Evolutionary conservation across 495 filamentous ascomycete species (phyloP), one percentile per base, ranked within the genome.

Genomic region (Copromyces sp.): DNA sequence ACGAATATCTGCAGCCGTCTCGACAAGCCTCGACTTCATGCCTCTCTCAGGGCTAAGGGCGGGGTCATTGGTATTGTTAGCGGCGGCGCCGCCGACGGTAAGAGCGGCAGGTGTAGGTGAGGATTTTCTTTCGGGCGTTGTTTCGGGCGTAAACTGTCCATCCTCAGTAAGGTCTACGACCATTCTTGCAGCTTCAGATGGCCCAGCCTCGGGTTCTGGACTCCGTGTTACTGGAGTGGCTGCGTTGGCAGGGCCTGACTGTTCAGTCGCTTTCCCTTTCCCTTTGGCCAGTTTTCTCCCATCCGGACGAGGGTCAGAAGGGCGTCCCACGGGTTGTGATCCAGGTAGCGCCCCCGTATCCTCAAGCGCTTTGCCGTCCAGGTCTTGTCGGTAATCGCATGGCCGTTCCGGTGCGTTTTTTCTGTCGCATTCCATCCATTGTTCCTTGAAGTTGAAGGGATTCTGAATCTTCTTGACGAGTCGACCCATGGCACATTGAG

Each of bases 321-420:
- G 14, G 14, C 12, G 53, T 37, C 53, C 53, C 53, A 8, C 37
- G 53, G 53, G 53, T 37, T 65, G 53, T 65, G 12, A 35, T 65
- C 29, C 53, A 24, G 53, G 29, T 9, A 16, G 6, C 53, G 29
- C 53, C 29, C 53, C 53, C 14, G 32, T 37, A 9, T 17, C 17
- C 29, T 65, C 14, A 65, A 35, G 40, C 4, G 20, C 16, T 38
- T 41, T 35, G 68, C 24, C 24, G 53, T 71, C 12, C n/a, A 71
- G 0, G 20, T 45, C 47, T 35, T 68, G 24, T 20, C 70, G 69
- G 53, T 74, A 74, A 20, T 71, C 39, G 53, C 73, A 74, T 6
- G 73, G 69, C n/a, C 69, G 37, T 24, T 74, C 73, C 12, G 29
- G 5, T 3, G 73, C 73, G 29, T 74, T 29, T 12, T 40, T 71